Evolutionary conservation across 306 rosid species (phyloP), one percentile per base, ranked within the genome.

Genomic region (Cucurbita maxima): DNA sequence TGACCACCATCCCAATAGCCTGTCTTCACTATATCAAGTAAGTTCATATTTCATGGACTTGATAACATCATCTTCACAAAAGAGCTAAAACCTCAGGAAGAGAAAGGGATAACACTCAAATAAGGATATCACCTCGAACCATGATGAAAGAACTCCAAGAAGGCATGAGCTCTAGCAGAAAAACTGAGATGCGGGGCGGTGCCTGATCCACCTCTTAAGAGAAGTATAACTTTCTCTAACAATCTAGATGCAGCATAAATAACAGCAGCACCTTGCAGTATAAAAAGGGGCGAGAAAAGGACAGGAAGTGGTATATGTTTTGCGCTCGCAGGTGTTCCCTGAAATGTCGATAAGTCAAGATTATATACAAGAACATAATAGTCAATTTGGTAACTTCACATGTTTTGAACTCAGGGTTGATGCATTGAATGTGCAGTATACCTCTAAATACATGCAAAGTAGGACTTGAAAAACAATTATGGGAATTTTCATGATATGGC

Each of bases 1-100:
- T 55, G 99, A 91, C 99, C 99, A 95, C 99, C 99, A 95, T 57
- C 99, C 99, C 73, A 95, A 81, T 36, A 95, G 86, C 86, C 99
- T 95, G 85, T 64, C 70, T 74, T 53, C 64, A 76, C 63, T 51
- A 37, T 36, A 36, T 38, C 58, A 76, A 63, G 52, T 36, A 67
- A 62, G 59, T 73, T 48, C 69, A 14, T 44, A 58, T 5, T 54
- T 72, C 75, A 72, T 53, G 61, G 36, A 40, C 59, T 22, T 47
- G 40, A 68, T 47, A 25, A 47, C 73, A 47, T 47, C 48, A 47
- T 68, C 75, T 71, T 71, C 34, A 13, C 20, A 8, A 40, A 54
- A 72, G 15, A 38, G 64, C 22, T 71, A 74, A 64, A 45, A 51
- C 63, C 15, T 73, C 54, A 41, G 36, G 67, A 76, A 40, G 38